phyloP scores from a whole-genome alignment of 331 rosid genomes.

The Spiraea crenata region DNA sequence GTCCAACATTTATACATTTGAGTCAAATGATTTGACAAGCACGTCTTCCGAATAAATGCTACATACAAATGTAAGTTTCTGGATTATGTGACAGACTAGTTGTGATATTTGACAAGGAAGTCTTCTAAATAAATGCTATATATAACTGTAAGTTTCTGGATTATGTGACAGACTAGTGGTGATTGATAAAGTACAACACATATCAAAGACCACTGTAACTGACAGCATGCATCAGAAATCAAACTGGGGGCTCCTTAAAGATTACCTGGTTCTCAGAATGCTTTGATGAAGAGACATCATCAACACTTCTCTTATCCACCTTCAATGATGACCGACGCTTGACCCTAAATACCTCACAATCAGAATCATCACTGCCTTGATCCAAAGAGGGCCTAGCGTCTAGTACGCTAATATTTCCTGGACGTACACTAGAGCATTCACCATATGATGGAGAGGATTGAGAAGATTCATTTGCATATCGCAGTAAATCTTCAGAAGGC shows the following conservation, averaged over 20 bases:
- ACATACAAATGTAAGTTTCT: too few species aligned
- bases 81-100: too few species aligned
- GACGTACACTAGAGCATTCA: slow-evolving; percentile 38
- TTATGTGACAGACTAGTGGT: too few species aligned
- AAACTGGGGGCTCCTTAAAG: background rate
- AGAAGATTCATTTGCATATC: slow-evolving; percentile 43
- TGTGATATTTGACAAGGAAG: too few species aligned
- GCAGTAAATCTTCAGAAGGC: slow-evolving; percentile 34
- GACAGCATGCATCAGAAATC: background rate
- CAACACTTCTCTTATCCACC: slow-evolving; percentile 56
- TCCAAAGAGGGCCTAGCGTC: slow-evolving; percentile 40
- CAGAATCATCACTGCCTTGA: slow-evolving; percentile 74
- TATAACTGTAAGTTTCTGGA: too few species aligned
- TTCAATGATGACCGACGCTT: slow-evolving; percentile 81
- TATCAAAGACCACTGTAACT: background rate
- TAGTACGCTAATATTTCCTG: slow-evolving; percentile 29
- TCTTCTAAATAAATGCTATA: too few species aligned
- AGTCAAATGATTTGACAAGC: too few species aligned
- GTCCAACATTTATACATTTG: too few species aligned
- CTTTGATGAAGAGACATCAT: slow-evolving; percentile 32
- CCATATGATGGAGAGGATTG: slow-evolving; percentile 38
- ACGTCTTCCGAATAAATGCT: too few species aligned
- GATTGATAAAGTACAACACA: background rate
- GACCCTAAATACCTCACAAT: slow-evolving; percentile 79
- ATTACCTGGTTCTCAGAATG: slow-evolving; percentile 72